Conservation (phyloP, 306 rosid genomes). For the Gastrolobium villosum region DNA sequence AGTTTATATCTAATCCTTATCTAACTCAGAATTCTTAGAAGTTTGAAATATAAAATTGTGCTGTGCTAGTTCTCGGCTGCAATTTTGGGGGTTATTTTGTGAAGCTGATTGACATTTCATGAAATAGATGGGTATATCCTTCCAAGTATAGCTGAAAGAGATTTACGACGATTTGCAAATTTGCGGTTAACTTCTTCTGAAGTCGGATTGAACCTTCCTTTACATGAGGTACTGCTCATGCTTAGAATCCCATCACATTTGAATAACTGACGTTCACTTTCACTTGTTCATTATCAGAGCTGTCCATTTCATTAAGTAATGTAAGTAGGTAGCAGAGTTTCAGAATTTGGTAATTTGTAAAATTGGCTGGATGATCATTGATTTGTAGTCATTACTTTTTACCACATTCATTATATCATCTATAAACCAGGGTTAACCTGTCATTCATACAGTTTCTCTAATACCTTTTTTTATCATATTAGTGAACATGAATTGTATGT, state of each 20-base stretch:
- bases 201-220: slow-evolving; percentile 69
- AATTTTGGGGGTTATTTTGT: neutral
- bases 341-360: neutral
- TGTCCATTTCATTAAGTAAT: neutral
- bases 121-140: slow-evolving; percentile 81
- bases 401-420: slow-evolving; percentile 20
- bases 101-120: slow-evolving; percentile 45
- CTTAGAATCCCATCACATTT: slow-evolving; percentile 27
- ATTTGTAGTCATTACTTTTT: neutral
- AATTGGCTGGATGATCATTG: slow-evolving; percentile 10
- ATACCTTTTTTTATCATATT: slow-evolving; percentile 1
- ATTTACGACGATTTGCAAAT: slow-evolving; percentile 74
- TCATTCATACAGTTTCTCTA: neutral
- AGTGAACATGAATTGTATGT: neutral
- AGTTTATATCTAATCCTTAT: slow-evolving; percentile 2
- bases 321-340: neutral
- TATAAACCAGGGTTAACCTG: neutral
- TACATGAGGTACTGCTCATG: slow-evolving; percentile 62
- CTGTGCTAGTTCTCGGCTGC: slow-evolving; percentile 2
- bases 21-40: neutral
- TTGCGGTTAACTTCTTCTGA: slow-evolving; percentile 67
- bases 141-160: slow-evolving; percentile 83
- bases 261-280: slow-evolving; percentile 13
- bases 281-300: slow-evolving; percentile 15
- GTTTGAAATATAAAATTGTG: slow-evolving; percentile 7